These are phyloP conservation scores for Cladosporium sp. DNA, from an alignment of 2,329 filamentous ascomycete genomes.

Conservation along the genomic window DNA sequence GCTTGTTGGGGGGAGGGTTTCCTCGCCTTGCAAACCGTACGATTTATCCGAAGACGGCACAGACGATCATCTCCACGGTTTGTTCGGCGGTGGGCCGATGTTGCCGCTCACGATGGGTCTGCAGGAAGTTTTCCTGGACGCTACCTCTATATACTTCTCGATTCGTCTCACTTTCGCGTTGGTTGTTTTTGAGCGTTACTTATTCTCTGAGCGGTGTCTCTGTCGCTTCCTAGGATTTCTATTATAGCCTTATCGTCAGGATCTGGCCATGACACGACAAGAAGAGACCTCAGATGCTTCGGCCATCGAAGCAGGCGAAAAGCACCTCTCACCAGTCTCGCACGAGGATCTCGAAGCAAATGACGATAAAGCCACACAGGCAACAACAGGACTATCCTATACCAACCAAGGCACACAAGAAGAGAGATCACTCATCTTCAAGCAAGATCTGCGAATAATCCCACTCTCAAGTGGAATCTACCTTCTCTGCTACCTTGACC, in stretches of 20 bases:
- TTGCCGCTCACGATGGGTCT: background rate
- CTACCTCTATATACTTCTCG: too few species aligned
- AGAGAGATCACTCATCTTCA: constrained; percentile 18
- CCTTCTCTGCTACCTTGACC: constrained; percentile 63
- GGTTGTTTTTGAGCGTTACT: background rate
- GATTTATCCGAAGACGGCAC: background rate
- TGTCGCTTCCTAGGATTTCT: too few species aligned
- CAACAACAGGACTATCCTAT: background rate
- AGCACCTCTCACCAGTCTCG: background rate
- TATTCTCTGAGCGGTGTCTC: background rate
- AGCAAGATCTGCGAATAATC: constrained; percentile 58
- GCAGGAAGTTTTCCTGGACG: background rate
- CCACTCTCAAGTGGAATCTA: constrained; percentile 62
- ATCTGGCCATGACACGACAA: background rate
- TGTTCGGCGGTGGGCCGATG: background rate
- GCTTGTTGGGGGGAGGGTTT: background rate
- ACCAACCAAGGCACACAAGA: background rate
- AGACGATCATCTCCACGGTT: background rate
- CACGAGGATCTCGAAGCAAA: constrained; percentile 8
- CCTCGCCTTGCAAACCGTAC: background rate
- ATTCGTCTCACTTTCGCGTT: background rate
- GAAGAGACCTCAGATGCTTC: background rate
- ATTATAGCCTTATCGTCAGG: background rate
- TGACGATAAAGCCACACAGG: background rate
- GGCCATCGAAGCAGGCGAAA: background rate